Base-by-base conservation (phyloP, 495 filamentous ascomycete species). In the Penicillium malachiteum region DNA sequence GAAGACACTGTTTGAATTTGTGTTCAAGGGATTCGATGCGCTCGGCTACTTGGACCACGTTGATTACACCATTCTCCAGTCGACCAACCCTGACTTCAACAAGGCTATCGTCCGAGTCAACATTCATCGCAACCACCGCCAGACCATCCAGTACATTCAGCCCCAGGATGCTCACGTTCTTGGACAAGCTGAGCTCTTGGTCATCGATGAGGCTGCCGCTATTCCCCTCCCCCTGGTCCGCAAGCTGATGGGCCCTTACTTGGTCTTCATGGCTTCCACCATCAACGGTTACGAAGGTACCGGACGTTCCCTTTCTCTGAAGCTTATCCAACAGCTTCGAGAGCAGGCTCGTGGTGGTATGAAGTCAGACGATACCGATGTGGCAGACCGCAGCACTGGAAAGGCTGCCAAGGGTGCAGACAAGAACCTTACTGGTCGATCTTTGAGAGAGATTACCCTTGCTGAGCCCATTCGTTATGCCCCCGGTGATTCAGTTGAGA, bases 221-320 rank as follows among this genome's bases (percentile, higher is more conserved):
- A 99, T 99, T 44, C 95, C 95, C 4, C 73, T 99, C 9, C 94
- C 94, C 7, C 72, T 97, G 41, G 94, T 97, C 11, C 82, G 87
- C 57, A 97, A 96, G 68, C 80, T 99, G 32, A 90, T 99, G 83
- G 94, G 95, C 0, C 94, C 92, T n/a, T 99, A 97, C 71, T 78
- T 97, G 18, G 91, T 97, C 3, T 99, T 99, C 76, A 99, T 99
- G 95, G 91, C 95, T 4, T 97, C 94, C 1, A 99, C 95, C 12
- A 96, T 99, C 73, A 97, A 96, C 64, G 95, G 95, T 50, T 99
- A 99, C 66, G 95, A 99, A 74, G 95, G 95, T 58, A 99, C 95
- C 3, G 95, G 95, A 32, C 83, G 95, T 38, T 97, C 93, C 1
- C 79, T 99, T 2, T 97, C 95, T 3, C 72, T 99, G 40, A 99